phyloP scores from a whole-genome alignment of 768 basidiomycete genomes.

The Kondoa malvinella region DNA sequence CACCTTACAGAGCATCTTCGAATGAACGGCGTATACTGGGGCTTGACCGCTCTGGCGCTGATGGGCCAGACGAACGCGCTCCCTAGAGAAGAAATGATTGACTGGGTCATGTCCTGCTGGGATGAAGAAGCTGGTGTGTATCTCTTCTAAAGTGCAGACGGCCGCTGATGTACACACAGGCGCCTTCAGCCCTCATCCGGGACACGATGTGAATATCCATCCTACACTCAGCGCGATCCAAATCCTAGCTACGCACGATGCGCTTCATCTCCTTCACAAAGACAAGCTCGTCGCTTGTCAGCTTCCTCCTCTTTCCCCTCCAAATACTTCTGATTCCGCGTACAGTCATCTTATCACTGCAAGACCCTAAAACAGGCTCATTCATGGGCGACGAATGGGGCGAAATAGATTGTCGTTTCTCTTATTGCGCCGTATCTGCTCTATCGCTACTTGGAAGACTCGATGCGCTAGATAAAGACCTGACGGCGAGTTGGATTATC shows the following conservation, averaged over 20 bases:
- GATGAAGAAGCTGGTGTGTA: conserved; percentile 63
- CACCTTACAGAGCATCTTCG: conserved; percentile 84
- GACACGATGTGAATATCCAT: conserved; percentile 76
- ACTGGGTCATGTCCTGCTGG: conserved; percentile 89
- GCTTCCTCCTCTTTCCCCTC: conserved; percentile 25
- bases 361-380: conserved; percentile 58
- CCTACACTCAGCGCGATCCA: conserved; percentile 83
- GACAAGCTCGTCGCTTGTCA: conserved; percentile 58
- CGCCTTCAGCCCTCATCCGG: conserved; percentile 78
- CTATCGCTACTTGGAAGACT: conserved; percentile 65
- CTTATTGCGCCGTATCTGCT: conserved; percentile 67
- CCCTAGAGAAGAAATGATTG: conserved; percentile 63
- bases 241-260: conserved; percentile 69
- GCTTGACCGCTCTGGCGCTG: conserved; percentile 64
- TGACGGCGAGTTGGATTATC: conserved; percentile 52
- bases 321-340: not conserved
- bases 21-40: conserved; percentile 95
- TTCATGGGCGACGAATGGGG: conserved; percentile 83
- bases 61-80: conserved; percentile 66
- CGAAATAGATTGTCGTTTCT: conserved; percentile 82
- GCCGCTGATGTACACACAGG: conserved; percentile 34
- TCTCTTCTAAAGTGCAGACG: not conserved
- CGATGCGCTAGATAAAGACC: conserved; percentile 47
- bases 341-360: conserved; percentile 70
- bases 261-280: conserved; percentile 52